These are phyloP conservation scores for Diplodia scrobiculata DNA, from an alignment of 2,329 filamentous ascomycete genomes.

Conservation along the genomic window DNA sequence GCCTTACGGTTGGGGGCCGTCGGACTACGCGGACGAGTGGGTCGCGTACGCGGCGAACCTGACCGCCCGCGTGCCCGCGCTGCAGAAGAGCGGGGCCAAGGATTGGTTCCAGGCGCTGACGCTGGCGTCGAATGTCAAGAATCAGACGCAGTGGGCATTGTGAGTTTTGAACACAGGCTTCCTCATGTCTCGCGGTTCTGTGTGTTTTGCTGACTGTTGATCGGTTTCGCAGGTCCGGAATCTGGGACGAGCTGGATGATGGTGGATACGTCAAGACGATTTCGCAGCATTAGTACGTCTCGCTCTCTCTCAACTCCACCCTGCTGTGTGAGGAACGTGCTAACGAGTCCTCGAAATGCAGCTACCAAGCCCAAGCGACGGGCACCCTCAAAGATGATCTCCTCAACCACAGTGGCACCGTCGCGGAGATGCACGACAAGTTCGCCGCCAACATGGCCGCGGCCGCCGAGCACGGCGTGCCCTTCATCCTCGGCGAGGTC, in stretches of 20 bases:
- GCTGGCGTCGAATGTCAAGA: neutral
- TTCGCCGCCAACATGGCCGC: neutral
- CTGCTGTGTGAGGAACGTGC: too few relatives aligned
- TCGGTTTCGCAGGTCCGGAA: neutral
- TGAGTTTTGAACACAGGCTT: neutral
- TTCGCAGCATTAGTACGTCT: conserved; percentile 5
- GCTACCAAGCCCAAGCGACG: neutral
- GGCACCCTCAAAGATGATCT: neutral
- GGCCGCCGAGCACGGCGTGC: too few relatives aligned
- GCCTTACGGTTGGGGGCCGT: neutral
- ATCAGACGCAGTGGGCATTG: neutral
- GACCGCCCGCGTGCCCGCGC: neutral
- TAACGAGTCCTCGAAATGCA: neutral
- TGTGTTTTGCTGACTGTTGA: neutral
- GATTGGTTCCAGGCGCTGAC: neutral
- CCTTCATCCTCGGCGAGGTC: conserved; percentile 7
- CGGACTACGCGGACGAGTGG: neutral
- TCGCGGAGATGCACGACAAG: neutral
- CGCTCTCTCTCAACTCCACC: too few relatives aligned
- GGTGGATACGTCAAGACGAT: neutral
- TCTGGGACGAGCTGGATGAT: neutral
- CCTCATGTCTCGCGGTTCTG: neutral
- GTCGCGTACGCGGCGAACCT: neutral
- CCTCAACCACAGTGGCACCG: neutral
- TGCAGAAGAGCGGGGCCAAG: neutral